Conservation (phyloP, 2,329 filamentous ascomycete species). For the Chrysoporthe puriensis region DNA sequence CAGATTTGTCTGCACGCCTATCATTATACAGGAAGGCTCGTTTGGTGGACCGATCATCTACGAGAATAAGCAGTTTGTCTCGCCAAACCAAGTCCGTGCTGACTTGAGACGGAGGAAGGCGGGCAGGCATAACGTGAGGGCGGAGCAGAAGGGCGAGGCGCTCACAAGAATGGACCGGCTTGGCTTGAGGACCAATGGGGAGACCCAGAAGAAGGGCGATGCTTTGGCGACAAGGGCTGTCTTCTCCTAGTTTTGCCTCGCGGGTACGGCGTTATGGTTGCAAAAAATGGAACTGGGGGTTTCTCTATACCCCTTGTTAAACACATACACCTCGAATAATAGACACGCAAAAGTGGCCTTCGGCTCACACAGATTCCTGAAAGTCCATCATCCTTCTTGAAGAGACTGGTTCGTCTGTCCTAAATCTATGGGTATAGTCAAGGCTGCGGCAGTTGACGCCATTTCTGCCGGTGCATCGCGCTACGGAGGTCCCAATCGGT, state of each 20-base stretch:
- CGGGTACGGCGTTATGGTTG: slow-evolving; percentile 24
- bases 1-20: slow-evolving; percentile 88
- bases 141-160: slow-evolving; percentile 74
- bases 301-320: slow-evolving; percentile 27
- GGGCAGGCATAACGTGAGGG: slow-evolving; percentile 74
- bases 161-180: slow-evolving; percentile 76
- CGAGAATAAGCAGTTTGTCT: slow-evolving; percentile 97
- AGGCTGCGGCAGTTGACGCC: background rate
- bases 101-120: slow-evolving; percentile 80
- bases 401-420: background rate
- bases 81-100: slow-evolving; percentile 88
- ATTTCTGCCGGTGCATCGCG: background rate
- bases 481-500: background rate
- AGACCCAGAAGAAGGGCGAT: slow-evolving; percentile 62
- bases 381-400: background rate
- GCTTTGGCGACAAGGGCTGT: slow-evolving; percentile 76
- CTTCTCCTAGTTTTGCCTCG: slow-evolving; percentile 61
- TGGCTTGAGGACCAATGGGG: slow-evolving; percentile 71
- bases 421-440: background rate
- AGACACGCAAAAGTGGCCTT: background rate
- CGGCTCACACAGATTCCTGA: background rate
- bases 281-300: slow-evolving; percentile 19
- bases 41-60: slow-evolving; percentile 97
- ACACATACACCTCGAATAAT: background rate
- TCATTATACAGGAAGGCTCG: slow-evolving; percentile 91